These are phyloP conservation scores for Chaetomiaceae sp. DNA, from an alignment of 2,329 filamentous ascomycete species.

Conservation along the genomic window DNA sequence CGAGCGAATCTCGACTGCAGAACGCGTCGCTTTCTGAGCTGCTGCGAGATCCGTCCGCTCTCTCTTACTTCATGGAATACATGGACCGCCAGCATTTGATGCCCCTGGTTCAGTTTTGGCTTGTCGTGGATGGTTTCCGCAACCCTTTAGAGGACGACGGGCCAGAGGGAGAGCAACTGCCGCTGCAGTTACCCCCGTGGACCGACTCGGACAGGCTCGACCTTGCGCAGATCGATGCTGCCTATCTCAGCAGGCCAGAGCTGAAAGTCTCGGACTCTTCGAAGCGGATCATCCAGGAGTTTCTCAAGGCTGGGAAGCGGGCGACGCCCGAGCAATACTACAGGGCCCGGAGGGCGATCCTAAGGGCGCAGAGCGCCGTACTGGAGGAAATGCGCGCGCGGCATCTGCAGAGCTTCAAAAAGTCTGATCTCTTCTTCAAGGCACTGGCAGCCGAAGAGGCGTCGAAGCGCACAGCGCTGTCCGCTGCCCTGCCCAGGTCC, in stretches of 20 bases:
- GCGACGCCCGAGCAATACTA: conserved; percentile 79
- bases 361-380: conserved; percentile 74
- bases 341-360: conserved; percentile 70
- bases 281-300: conserved; percentile 64
- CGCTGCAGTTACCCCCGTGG: conserved; percentile 62
- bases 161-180: conserved; percentile 60
- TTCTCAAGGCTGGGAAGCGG: conserved; percentile 68
- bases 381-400: conserved; percentile 77
- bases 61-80: conserved; percentile 99
- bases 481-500: conserved; percentile 25
- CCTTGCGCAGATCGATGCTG: conserved; percentile 84
- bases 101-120: conserved; percentile 93
- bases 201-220: conserved; percentile 79
- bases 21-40: conserved; percentile 75
- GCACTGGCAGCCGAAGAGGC: conserved; percentile 84
- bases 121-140: conserved; percentile 93
- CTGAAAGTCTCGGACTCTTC: conserved; percentile 68
- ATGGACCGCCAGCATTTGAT: conserved; percentile 90
- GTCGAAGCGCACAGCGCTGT: conserved; percentile 31
- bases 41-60: conserved; percentile 79
- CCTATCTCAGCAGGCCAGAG: conserved; percentile 77
- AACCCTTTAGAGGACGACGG: conserved; percentile 82
- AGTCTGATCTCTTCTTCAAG: conserved; percentile 92
- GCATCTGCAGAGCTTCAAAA: conserved; percentile 81
- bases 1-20: conserved; percentile 57